These are phyloP conservation scores for Silene conica DNA, from an alignment of 148 eudicot genomes.

Conservation along the genomic window DNA sequence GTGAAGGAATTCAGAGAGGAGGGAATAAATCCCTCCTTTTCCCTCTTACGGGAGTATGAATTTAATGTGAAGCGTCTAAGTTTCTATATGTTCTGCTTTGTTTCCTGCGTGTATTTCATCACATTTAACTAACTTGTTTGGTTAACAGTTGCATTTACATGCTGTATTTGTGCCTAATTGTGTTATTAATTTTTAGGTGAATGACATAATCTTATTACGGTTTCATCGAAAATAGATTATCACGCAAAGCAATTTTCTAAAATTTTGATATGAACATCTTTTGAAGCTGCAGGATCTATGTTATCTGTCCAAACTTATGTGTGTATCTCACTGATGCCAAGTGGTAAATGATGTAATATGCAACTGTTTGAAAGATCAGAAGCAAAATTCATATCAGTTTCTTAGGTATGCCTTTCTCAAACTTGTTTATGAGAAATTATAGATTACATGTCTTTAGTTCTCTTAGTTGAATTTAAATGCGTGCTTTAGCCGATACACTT, in stretches of 20 bases:
- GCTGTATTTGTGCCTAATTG: background rate
- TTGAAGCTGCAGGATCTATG: constrained; percentile 4
- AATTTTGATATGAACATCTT: background rate
- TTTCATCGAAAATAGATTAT: background rate
- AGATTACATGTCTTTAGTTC: background rate
- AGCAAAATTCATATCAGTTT: background rate
- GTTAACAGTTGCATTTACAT: background rate
- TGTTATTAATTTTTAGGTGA: background rate
- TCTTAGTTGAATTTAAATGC: too few species aligned
- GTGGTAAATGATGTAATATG: background rate
- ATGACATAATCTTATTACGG: background rate
- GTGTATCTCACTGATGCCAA: background rate
- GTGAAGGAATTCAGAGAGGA: background rate
- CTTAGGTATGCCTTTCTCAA: background rate
- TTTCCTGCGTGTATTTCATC: background rate
- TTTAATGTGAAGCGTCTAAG: background rate
- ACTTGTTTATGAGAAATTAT: background rate
- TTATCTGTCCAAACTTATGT: background rate
- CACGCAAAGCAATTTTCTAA: background rate
- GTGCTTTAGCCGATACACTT: too few species aligned
- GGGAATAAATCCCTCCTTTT: background rate
- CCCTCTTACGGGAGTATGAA: background rate
- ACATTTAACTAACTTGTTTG: background rate
- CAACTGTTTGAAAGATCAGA: background rate
- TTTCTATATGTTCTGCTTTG: constrained; percentile 1